Percentiles rank a stretch among this genome's conserved stretches.
Evolutionary conservation across 345 rosid genomes (phyloP).

Genomic region (Pistacia integerrima): DNA sequence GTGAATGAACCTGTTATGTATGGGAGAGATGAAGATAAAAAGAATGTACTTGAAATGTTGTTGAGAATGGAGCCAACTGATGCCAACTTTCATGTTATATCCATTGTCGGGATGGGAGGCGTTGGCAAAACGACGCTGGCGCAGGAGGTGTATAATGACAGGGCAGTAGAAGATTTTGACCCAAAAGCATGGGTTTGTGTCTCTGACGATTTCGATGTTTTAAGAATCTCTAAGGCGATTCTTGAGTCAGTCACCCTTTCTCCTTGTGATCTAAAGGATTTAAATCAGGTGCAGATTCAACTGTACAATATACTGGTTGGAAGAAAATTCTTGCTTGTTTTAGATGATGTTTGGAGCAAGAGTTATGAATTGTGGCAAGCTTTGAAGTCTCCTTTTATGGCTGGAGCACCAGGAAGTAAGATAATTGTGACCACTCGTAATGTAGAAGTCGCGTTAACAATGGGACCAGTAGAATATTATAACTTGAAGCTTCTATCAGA

Average conservation of each 20-base stretch:
- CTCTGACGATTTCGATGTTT: background rate
- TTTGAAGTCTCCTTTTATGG: background rate
- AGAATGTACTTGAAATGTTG: background rate
- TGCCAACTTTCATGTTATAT: background rate
- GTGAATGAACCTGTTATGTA: background rate
- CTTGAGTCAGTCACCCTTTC: background rate
- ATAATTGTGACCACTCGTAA: background rate
- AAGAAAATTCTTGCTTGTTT: background rate
- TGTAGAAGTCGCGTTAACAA: background rate
- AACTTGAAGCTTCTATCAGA: background rate
- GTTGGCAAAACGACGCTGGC: background rate
- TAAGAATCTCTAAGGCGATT: background rate
- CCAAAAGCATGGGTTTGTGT: background rate
- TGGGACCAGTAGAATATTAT: background rate
- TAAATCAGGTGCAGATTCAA: background rate
- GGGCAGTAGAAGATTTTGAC: background rate
- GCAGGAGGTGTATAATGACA: background rate
- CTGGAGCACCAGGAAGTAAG: background rate
- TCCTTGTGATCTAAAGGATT: background rate
- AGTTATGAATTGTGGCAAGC: background rate
- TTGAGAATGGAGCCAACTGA: background rate
- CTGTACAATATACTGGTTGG: background rate
- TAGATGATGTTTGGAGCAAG: background rate
- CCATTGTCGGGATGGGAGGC: constrained; percentile 4
- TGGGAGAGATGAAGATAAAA: constrained; percentile 7